phyloP scores from a whole-genome alignment of 257 asterid genomes.

The Solanum piurae region DNA sequence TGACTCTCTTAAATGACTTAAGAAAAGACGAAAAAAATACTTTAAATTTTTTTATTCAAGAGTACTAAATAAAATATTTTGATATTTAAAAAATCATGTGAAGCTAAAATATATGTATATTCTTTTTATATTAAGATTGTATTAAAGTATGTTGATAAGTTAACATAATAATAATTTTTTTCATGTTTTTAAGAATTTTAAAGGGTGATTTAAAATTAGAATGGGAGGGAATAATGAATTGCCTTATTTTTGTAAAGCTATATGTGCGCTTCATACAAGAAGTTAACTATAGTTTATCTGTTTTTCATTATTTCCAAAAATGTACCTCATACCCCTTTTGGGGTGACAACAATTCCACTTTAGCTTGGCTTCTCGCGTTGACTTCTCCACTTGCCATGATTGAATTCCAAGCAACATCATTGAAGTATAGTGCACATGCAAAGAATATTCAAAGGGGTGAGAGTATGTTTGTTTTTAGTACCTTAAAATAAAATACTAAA shows the following conservation, averaged over 20 bases:
- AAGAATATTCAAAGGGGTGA: not conserved
- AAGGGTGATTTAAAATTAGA: not conserved
- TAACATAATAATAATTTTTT: no score
- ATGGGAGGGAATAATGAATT: not conserved
- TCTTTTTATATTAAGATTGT: not conserved
- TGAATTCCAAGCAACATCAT: not conserved
- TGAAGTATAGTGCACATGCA: not conserved
- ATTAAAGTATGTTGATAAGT: not conserved
- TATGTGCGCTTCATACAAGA: not conserved
- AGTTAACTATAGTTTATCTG: no score
- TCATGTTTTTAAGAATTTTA: not conserved
- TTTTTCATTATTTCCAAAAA: no score
- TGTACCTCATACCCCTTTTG: not conserved
- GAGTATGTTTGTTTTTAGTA: not conserved
- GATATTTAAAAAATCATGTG: not conserved
- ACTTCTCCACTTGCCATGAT: not conserved
- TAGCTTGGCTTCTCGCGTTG: not conserved
- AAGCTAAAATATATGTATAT: not conserved
- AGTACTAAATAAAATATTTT: no score
- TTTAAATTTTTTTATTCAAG: not conserved
- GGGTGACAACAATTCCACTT: no score
- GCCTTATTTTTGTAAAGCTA: not conserved
- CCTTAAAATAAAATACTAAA: not conserved
- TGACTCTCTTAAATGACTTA: not conserved
- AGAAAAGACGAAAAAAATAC: not conserved